phyloP scores from a whole-genome alignment of 768 basidiomycete genomes.

The Obba rivulosa region DNA sequence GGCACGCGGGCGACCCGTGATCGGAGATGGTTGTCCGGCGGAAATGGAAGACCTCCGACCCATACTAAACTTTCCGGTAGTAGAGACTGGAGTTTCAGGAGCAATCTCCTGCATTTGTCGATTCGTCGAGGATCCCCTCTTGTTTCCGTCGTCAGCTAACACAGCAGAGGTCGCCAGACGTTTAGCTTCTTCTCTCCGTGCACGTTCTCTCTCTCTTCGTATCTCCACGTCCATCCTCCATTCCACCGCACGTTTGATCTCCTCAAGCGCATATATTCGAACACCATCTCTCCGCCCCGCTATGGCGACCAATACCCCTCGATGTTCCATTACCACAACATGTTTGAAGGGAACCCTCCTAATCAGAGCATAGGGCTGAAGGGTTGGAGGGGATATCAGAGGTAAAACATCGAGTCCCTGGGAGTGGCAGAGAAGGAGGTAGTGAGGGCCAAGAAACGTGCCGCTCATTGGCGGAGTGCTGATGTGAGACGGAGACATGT shows the following conservation, averaged over 20 bases:
- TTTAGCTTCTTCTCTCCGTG: slow-evolving; percentile 63
- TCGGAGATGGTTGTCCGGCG: slow-evolving; percentile 8
- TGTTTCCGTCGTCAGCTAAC: slow-evolving; percentile 39
- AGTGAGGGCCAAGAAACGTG: slow-evolving; percentile 76
- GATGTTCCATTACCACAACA: slow-evolving; percentile 90
- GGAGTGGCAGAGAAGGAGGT: slow-evolving; percentile 76
- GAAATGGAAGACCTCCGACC: slow-evolving; percentile 20
- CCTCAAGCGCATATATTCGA: slow-evolving; percentile 83
- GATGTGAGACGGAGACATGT: slow-evolving; percentile 73
- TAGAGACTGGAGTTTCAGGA: slow-evolving; percentile 4
- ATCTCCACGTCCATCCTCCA: slow-evolving; percentile 83
- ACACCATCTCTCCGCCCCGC: slow-evolving; percentile 84
- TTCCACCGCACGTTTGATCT: slow-evolving; percentile 80
- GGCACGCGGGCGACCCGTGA: background rate
- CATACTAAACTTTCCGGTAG: slow-evolving; percentile 11
- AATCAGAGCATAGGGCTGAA: slow-evolving; percentile 76
- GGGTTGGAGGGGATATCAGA: slow-evolving; percentile 64
- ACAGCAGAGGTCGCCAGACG: slow-evolving; percentile 28
- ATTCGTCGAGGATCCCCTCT: slow-evolving; percentile 34
- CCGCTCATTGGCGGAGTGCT: slow-evolving; percentile 72
- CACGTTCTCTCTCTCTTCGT: slow-evolving; percentile 67
- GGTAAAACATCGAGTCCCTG: slow-evolving; percentile 88
- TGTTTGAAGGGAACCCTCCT: slow-evolving; percentile 79
- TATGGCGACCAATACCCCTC: slow-evolving; percentile 86
- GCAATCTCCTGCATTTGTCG: slow-evolving; percentile 6